phyloP scores from a whole-genome alignment of 164 flowering plant genomes.

The Houttuynia cordata region DNA sequence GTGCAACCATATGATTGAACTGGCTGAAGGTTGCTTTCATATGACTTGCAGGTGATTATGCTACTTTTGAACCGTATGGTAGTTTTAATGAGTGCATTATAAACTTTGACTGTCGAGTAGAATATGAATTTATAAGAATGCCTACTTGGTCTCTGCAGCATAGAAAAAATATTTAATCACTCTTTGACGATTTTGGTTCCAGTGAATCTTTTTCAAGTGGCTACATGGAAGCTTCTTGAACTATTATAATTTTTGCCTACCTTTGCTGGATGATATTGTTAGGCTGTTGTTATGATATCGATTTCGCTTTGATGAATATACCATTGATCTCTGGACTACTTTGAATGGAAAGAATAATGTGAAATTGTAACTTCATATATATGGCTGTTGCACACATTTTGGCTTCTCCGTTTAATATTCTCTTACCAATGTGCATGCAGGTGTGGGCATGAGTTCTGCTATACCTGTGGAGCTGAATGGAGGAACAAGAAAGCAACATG shows the following conservation, averaged over 20 bases:
- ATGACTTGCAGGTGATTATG: constrained; percentile 63
- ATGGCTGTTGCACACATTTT: no score
- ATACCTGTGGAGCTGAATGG: constrained; percentile 79
- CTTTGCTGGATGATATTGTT: background rate
- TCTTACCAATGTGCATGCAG: constrained; percentile 17
- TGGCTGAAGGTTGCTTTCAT: constrained; percentile 73
- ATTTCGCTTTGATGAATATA: background rate
- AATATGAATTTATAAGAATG: no score
- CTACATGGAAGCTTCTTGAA: no score
- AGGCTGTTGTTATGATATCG: background rate
- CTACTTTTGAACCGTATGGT: background rate
- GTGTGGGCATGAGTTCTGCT: constrained; percentile 78
- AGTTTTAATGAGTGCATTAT: background rate
- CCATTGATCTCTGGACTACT: background rate
- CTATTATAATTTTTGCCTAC: no score
- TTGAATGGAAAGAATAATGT: background rate
- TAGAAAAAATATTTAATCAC: no score
- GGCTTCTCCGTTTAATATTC: background rate
- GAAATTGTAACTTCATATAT: background rate
- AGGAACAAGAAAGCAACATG: constrained; percentile 63
- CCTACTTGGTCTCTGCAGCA: no score
- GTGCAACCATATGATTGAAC: constrained; percentile 77
- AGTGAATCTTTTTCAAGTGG: no score
- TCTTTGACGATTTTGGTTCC: no score
- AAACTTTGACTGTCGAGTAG: background rate